Evolutionary conservation across 2,329 filamentous ascomycete genomes (phyloP), one percentile per base, ranked within the genome.

Genomic region (Alternaria hordeiaustralica): DNA sequence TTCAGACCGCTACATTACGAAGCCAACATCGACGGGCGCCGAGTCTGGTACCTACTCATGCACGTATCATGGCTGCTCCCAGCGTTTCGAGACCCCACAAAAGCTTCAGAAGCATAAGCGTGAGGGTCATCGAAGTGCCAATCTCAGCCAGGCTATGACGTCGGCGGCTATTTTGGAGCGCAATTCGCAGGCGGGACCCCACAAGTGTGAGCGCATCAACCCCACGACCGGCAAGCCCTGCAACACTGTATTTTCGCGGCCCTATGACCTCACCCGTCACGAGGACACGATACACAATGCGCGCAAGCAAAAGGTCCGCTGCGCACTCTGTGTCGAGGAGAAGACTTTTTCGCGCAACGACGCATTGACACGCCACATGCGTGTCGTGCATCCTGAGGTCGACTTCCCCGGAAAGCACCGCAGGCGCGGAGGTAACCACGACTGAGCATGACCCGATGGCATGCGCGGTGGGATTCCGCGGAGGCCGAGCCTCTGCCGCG

Each of bases 201-300:
- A 98, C 83, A 91, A 90, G 73, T 99, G 96, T 80, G 92, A 94
- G 75, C 89, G 94, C 70, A 93, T 95, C 82, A 98, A 98, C 80
- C 95, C 95, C 2, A 95, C 92, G 68, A 98, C 96, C 0, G 93
- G 93, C 67, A 97, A 97, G 83, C 91, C 94, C 0, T 98, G 96
- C 86, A 95, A 93, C 78, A 96, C 94, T 0, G 86, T 97, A 58
- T 98, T 99, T 81, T 97, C 95, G 1, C 87, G 96, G 20, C 96
- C 96, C 2, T 99, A 99, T 84, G 96, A 99, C 80, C 86, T 99
- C 56, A 99, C 96, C 0, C 87, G 96, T 21, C 96, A 99, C 77
- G 96, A 99, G 79, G 95, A 97, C 70, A 98, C 96, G 0, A 98
- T 98, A 68, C 96, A 98, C 86, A 97, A 97, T 73, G 90, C 90